Evolutionary conservation across 1,139 yeast species (phyloP), one percentile per base, ranked within the genome.

Genomic region (Kurtzmaniella natalensis): DNA sequence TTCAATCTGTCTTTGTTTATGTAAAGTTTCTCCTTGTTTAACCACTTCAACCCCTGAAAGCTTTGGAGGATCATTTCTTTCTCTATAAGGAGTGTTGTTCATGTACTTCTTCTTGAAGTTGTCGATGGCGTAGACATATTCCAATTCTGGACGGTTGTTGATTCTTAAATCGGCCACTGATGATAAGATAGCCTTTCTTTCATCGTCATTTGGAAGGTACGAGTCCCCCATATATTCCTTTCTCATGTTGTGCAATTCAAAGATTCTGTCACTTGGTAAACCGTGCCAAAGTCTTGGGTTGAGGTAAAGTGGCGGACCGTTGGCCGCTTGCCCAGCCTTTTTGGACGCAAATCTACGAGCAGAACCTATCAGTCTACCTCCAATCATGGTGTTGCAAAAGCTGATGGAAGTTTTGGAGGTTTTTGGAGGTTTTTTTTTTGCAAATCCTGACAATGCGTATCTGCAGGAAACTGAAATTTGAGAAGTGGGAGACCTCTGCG

Each of bases 261-360:
- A 67, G 34, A 82, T 74, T 44, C 72, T 67, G 40, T 77, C 77
- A 7, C 84, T 74, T 14, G 85, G 81, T 37, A 81, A 62, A 0
- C 81, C 83, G 37, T 69, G 62, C 94, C 94, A 82, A 33, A 72
- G 67, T 39, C 75, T 76, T 4, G 94, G 94, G 40, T 76, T 68
- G 42, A 70, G 64, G 42, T 58, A 67, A 32, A 68, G 58, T 11
- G 66, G 54, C 8, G 13, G 11, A n/a, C 9, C 21, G 4, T 17
- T 13, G n/a, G 15, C 29, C 6, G 10, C 17, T 10, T 7, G 5
- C 20, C 8, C 13, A 4, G 20, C 13, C 19, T 26, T 26, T 8
- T 18, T 26, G 14, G 11, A 16, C 26, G 18, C 29, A 10, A 10
- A 26, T 16, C 29, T 17, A 18, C 29, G 29, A 10, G 25, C 25